Evolutionary conservation across 345 rosid genomes (phyloP).

Genomic region (Rhizophora apiculata): DNA sequence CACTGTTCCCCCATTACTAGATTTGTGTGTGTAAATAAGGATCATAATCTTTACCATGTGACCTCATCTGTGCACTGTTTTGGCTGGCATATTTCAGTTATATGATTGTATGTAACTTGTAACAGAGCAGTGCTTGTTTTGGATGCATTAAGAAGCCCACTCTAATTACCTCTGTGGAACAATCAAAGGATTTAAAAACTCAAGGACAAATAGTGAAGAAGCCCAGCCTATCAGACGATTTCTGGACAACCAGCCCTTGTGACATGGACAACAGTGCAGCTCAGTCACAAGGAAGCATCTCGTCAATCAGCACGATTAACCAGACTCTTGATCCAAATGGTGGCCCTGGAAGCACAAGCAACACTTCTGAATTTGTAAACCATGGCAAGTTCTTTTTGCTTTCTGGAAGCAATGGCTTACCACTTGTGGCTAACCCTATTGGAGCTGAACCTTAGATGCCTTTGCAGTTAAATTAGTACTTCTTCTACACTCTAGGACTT

Average conservation of each 20-base stretch:
- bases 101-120: conserved; percentile 46
- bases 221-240: conserved; percentile 26
- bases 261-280: conserved; percentile 34
- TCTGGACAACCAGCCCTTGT: conserved; percentile 33
- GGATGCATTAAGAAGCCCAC: conserved; percentile 24
- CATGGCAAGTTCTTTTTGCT: conserved; percentile 49
- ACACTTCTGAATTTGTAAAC: conserved; percentile 59
- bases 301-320: conserved; percentile 23
- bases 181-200: conserved; percentile 8
- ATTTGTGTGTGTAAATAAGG: neutral
- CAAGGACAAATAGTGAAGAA: conserved; percentile 12
- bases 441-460: neutral
- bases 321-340: conserved; percentile 25
- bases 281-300: conserved; percentile 34
- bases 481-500: too few species aligned
- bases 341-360: conserved; percentile 28
- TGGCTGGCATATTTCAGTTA: conserved; percentile 15
- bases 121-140: conserved; percentile 68
- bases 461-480: too few species aligned
- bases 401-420: neutral
- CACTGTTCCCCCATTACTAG: too few species aligned
- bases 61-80: neutral
- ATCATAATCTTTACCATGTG: neutral
- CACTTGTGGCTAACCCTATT: neutral
- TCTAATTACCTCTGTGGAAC: conserved; percentile 8